Evolutionary conservation across 2,329 filamentous ascomycete species (phyloP), one percentile per base, ranked within the genome.

Genomic region (Colletotrichum sp.): DNA sequence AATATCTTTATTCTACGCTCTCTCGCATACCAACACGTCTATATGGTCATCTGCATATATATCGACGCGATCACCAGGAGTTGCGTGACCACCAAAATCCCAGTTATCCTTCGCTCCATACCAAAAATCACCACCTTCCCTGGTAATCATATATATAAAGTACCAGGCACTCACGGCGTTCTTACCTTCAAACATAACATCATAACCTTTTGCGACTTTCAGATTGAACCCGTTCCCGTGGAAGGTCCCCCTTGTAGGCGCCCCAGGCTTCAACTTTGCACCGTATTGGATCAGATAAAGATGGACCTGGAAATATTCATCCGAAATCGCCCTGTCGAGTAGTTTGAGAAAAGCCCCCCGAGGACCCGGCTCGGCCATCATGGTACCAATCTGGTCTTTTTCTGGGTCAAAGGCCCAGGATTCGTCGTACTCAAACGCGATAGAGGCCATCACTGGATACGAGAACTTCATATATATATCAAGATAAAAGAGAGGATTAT

Each of bases 251-350:
- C 13, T 2, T n/a, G 3, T 9, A 27, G 4, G 16, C 16, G 3
- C 15, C 27, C n/a, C n/a, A 28, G 59, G 36, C 25, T 64, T 71
- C 16, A 32, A 12, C 5, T 52, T 71, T 16, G 68, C 36, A 2
- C 68, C 57, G 27, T 64, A 16, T 16, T 71, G 57, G 1, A 64
- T 64, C 1, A 71, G 59, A 44, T 27, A 8, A 1, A 71, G 36
- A 3, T 6, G 0, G 8, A n/a, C 36, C 0, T 3, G 4, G 13
- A 55, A 6, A 22, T 12, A 0, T 60, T 28, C 15, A 3, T 39
- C 13, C 0, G 2, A 2, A 12, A 71, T 64, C 15, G 12, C 28
- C 25, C 13, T 3, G 11, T 34, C 27, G n/a, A 71, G 68, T 1
- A 61, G 8, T 34, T 2, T 64, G 2, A 71, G 13, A 64, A 71